Percentiles rank a stretch among this genome's conserved stretches.
These are phyloP conservation scores for Sambucus nigra DNA, from an alignment of 129 eudicot genomes.

Conservation along the genomic window DNA sequence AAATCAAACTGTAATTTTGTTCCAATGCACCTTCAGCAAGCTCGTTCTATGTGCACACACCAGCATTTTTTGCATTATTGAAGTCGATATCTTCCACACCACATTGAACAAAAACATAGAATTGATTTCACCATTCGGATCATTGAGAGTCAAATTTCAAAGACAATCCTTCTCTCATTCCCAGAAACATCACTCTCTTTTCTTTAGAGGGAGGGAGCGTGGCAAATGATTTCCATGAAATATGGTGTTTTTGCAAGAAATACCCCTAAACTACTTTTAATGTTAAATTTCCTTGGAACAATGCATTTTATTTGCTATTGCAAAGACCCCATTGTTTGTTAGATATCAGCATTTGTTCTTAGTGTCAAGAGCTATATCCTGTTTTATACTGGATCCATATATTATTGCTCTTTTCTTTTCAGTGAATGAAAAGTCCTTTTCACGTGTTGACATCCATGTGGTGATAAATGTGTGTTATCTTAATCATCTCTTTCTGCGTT, in stretches of 20 bases:
- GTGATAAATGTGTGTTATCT: neutral
- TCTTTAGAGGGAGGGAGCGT: no score
- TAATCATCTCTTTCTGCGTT: neutral
- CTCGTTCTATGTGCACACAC: no score
- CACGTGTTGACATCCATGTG: neutral
- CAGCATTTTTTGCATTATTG: no score
- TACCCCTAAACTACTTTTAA: neutral
- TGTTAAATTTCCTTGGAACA: neutral
- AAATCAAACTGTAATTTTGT: constrained; percentile 4
- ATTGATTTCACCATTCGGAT: no score
- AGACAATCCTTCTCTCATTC: no score
- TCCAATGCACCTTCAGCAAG: neutral
- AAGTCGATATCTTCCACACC: no score
- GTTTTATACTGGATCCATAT: neutral
- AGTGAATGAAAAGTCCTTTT: neutral
- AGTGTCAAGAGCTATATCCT: neutral
- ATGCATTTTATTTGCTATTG: neutral
- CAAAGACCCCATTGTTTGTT: no score
- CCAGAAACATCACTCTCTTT: neutral
- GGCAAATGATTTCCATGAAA: no score
- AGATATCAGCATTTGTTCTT: no score
- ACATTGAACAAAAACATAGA: no score
- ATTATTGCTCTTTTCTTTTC: neutral
- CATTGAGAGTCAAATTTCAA: no score
- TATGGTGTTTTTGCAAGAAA: neutral